Percentiles rank a stretch among this genome's conserved stretches.
phyloP scores from a whole-genome alignment of 164 flowering plant genomes.

The Umbellularia californica region DNA sequence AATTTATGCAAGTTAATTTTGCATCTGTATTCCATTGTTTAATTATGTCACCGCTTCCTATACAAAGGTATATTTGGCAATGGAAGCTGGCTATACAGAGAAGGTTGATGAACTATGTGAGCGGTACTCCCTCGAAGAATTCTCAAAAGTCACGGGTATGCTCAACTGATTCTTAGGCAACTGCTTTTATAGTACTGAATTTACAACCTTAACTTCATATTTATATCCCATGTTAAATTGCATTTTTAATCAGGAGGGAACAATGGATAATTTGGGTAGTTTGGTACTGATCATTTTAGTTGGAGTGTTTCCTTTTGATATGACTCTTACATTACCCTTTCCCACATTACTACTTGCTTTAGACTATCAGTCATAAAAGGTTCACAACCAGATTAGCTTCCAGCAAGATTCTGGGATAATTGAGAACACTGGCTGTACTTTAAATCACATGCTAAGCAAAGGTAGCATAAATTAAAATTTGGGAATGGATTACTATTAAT shows the following conservation, averaged over 20 bases:
- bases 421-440: background rate
- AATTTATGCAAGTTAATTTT: background rate
- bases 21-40: background rate
- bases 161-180: background rate
- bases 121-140: slow-evolving; percentile 72
- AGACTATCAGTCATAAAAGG: background rate
- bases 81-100: slow-evolving; percentile 96
- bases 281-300: background rate
- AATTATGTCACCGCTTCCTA: background rate
- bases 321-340: background rate
- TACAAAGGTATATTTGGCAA: slow-evolving; percentile 74
- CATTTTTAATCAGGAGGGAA: background rate
- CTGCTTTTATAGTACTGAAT: background rate
- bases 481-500: background rate
- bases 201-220: background rate
- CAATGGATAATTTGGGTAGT: background rate
- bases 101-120: slow-evolving; percentile 88
- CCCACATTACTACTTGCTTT: background rate
- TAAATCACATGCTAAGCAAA: background rate
- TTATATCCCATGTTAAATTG: too few relatives aligned
- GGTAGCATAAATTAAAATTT: too few relatives aligned
- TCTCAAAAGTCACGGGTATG: slow-evolving; percentile 50
- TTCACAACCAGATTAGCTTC: background rate
- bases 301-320: too few relatives aligned
- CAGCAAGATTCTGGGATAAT: background rate